Evolutionary conservation across 2,329 filamentous ascomycete species (phyloP).

Genomic region (Colletotrichum shisoi): DNA sequence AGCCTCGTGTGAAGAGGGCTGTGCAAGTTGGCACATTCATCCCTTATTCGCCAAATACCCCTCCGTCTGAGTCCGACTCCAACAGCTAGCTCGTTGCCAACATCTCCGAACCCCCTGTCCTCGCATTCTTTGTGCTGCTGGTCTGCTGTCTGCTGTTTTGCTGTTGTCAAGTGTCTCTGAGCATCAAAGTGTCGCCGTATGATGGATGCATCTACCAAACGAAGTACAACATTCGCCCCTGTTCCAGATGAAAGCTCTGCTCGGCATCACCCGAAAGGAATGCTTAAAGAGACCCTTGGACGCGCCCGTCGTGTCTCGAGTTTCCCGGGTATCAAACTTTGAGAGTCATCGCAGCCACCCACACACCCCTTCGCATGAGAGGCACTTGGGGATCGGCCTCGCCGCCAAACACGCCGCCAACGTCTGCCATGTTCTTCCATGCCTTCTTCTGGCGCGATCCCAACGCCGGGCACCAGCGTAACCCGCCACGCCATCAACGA

Average conservation of each 20-base stretch:
- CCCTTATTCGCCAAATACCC: background rate
- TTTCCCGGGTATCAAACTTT: background rate
- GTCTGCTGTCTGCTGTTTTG: no score
- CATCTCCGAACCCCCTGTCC: background rate
- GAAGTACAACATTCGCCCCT: background rate
- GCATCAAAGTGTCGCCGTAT: background rate
- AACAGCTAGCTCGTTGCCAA: slow-evolving; percentile 4
- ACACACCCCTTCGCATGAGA: background rate
- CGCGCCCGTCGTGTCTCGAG: background rate
- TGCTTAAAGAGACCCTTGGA: background rate
- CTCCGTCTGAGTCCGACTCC: background rate
- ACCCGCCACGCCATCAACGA: slow-evolving; percentile 1
- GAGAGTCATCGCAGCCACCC: background rate
- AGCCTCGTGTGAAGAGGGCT: slow-evolving; percentile 16
- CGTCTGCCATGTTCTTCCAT: slow-evolving; percentile 6
- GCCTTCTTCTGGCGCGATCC: slow-evolving; percentile 1
- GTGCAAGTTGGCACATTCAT: background rate
- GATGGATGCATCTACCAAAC: background rate
- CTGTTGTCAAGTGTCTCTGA: slow-evolving; percentile 9
- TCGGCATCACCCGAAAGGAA: background rate
- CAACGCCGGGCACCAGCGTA: slow-evolving; percentile 12
- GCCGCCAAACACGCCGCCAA: background rate
- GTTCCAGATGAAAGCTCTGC: background rate
- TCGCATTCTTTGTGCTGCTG: background rate
- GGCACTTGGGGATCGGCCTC: slow-evolving; percentile 1